Conservation (phyloP, 2,329 filamentous ascomycete genomes). For the Hyphodiscus sp. region DNA sequence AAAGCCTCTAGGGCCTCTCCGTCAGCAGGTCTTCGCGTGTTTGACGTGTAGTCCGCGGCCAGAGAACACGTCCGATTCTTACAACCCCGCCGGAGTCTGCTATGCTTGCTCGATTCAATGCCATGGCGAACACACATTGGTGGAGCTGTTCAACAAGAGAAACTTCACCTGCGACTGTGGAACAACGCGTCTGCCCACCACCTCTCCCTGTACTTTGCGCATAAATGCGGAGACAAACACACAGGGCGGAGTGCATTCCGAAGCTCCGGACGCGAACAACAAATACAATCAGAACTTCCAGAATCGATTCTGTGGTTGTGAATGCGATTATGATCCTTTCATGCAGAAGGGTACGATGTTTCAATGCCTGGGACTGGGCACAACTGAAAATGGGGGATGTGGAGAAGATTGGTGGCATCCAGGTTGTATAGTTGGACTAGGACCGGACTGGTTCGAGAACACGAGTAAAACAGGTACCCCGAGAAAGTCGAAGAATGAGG, state of each 20-base stretch:
- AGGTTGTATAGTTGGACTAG: conserved; percentile 78
- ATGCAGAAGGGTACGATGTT: conserved; percentile 97
- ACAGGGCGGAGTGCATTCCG: conserved; percentile 71
- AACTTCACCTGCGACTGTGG: conserved; percentile 97
- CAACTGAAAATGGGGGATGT: conserved; percentile 75
- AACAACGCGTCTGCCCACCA: conserved; percentile 64
- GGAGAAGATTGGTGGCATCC: conserved; percentile 98
- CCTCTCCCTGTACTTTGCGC: conserved; percentile 69
- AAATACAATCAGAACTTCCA: conserved; percentile 94
- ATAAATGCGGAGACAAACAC: conserved; percentile 64
- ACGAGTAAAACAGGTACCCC: conserved; percentile 32
- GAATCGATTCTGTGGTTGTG: conserved; percentile 88
- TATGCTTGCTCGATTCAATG: conserved; percentile 96
- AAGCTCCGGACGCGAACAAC: conserved; percentile 66
- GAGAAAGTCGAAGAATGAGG: conserved; percentile 29
- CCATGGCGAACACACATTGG: conserved; percentile 88
- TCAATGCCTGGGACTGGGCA: conserved; percentile 83
- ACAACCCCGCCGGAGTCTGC: conserved; percentile 76
- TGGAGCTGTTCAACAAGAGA: conserved; percentile 93
- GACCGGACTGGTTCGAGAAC: conserved; percentile 63
- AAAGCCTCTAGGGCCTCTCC: conserved; percentile 77
- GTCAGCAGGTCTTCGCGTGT: conserved; percentile 87
- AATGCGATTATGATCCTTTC: conserved; percentile 79
- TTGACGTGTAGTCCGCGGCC: conserved; percentile 87
- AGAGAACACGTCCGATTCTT: conserved; percentile 51